Evolutionary conservation across 164 flowering plant genomes (phyloP).

Genomic region (Nymphaea colorata): DNA sequence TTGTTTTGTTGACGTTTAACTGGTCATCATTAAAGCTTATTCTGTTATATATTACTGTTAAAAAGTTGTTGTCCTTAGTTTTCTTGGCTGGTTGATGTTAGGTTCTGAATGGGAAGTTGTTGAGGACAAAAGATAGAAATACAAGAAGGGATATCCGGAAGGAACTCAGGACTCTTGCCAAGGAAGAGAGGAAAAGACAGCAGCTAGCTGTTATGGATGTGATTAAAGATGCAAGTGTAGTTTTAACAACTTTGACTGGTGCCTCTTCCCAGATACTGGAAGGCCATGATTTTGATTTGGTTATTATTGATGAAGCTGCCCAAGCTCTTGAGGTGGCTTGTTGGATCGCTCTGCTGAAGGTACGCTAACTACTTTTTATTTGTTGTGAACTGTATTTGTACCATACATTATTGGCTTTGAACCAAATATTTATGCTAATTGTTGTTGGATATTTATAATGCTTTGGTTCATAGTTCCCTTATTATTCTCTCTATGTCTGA

Average conservation of each 20-base stretch:
- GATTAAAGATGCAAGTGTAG: constrained; percentile 72
- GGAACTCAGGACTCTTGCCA: constrained; percentile 84
- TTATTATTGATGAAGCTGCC: constrained; percentile 98
- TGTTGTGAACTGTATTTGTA: no score
- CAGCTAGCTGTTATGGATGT: constrained; percentile 94
- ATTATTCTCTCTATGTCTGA: no score
- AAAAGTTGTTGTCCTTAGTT: no score
- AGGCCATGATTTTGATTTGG: constrained; percentile 66
- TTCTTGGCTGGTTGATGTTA: constrained; percentile 10
- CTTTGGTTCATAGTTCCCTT: no score
- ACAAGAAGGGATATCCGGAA: constrained; percentile 78
- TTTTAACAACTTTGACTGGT: constrained; percentile 91
- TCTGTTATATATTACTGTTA: no score
- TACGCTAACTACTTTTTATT: constrained; percentile 7
- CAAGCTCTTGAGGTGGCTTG: constrained; percentile 98
- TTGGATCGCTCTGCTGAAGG: constrained; percentile 96
- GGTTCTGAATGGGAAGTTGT: constrained; percentile 80
- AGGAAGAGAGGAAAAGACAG: constrained; percentile 94
- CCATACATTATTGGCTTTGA: no score
- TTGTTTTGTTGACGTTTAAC: no score
- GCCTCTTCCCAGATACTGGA: constrained; percentile 66
- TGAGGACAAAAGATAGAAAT: constrained; percentile 80
- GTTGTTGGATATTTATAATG: no score
- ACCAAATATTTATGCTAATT: no score
- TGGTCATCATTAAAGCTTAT: no score